Evolutionary conservation across 1,284 basidiomycete genomes (phyloP), one percentile per base, ranked within the genome.

Genomic region (Apiotrichum akiyoshidainum): DNA sequence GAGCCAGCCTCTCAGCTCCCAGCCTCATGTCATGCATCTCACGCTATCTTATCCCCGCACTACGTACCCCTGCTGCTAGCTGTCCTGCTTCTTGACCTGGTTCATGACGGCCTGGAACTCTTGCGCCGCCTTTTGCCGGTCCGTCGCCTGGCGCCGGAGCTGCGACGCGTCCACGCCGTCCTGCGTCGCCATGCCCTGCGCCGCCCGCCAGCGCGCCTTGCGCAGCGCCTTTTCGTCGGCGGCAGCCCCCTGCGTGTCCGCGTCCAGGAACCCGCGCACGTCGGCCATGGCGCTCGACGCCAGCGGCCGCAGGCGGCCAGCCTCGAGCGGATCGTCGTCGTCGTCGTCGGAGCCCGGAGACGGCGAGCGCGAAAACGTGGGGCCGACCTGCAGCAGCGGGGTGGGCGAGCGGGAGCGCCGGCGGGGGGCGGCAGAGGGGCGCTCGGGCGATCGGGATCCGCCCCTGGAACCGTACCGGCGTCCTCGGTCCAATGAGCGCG

Each of bases 231-330:
- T 82, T 67, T 88, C 88, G 59, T 85, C 83, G 10, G 80, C 80
- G 58, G 84, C 83, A 57, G 83, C 83, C 5, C 81, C 84, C 16
- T 84, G 86, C 33, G 84, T 80, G 61, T 91, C 88, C 76, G 87
- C 84, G 6, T 84, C 87, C 45, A 95, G 79, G 57, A 93, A 83
- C 35, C 90, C 87, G 48, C 85, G 84, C 72, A 93, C 87, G 14
- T 89, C 91, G 14, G 89, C 86, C 40, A 93, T 68, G 8, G 85
- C 83, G 21, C 89, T 91, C 16, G 88, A 87, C 34, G 81, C 81
- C 11, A 94, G 83, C 17, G 86, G 85, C 61, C 69, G 64, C 0
- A 77, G 66, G 22, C 67, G 71, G 26, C 26, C 26, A 31, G n/a
- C n/a, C 0, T 66, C 66, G 6, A 64, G 59, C 1, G 60, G 64